Evolutionary conservation across 352 stramenopile species (phyloP).

Genomic region (Phytophthora melonis): DNA sequence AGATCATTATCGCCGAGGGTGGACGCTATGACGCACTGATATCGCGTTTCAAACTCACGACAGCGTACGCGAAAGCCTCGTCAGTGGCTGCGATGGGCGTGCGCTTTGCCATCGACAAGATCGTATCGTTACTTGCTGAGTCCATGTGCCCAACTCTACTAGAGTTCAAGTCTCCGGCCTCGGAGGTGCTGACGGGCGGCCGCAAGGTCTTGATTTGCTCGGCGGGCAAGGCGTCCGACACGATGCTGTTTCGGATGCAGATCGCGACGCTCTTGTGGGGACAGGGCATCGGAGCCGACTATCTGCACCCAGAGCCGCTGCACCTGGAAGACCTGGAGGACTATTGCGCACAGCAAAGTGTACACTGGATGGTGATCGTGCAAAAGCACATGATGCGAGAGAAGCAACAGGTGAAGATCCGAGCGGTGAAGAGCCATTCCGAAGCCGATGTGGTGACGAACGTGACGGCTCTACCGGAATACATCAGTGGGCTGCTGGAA

Average conservation of each 20-base stretch:
- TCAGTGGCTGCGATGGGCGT: conserved; percentile 84
- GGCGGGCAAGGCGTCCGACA: conserved; percentile 75
- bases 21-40: conserved; percentile 85
- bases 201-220: conserved; percentile 83
- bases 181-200: conserved; percentile 49
- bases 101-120: conserved; percentile 89
- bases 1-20: conserved; percentile 82
- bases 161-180: conserved; percentile 47
- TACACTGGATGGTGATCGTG: conserved; percentile 89
- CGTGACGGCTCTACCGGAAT: conserved; percentile 70
- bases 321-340: conserved; percentile 87
- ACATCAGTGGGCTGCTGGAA: conserved; percentile 59
- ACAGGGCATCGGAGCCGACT: conserved; percentile 78
- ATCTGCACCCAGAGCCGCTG: conserved; percentile 82
- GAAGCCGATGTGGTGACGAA: conserved; percentile 79
- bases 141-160: conserved; percentile 41
- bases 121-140: conserved; percentile 74
- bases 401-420: conserved; percentile 89
- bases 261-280: conserved; percentile 82
- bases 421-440: conserved; percentile 69
- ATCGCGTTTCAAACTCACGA: conserved; percentile 87
- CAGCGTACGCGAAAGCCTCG: conserved; percentile 75
- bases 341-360: conserved; percentile 78
- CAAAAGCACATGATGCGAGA: conserved; percentile 86
- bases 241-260: conserved; percentile 80